Percentiles rank a stretch among this genome's conserved stretches.
Conservation (phyloP, 1,284 basidiomycete species). For the Rhizopogon parksii region DNA sequence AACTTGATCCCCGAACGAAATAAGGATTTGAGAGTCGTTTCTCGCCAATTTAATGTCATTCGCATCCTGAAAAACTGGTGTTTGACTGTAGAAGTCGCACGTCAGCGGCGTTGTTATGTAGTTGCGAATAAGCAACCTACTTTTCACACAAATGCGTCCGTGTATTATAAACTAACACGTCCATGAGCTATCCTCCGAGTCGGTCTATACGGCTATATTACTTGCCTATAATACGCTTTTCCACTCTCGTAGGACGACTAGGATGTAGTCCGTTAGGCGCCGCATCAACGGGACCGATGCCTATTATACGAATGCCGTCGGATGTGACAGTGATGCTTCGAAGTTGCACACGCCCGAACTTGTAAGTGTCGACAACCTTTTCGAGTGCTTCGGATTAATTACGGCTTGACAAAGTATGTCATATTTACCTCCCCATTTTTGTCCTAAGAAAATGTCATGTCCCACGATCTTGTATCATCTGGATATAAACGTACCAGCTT, state of each 20-base stretch:
- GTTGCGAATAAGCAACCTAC: constrained; percentile 32
- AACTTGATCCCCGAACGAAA: constrained; percentile 68
- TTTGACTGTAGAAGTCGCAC: constrained; percentile 38
- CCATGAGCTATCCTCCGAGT: not conserved
- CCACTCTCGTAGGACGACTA: constrained; percentile 52
- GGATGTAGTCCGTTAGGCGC: constrained; percentile 56
- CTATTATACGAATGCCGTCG: constrained; percentile 52
- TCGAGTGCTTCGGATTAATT: not conserved
- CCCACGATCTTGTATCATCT: not conserved
- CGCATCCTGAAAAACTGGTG: constrained; percentile 64
- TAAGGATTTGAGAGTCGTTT: constrained; percentile 49
- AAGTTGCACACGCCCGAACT: constrained; percentile 53
- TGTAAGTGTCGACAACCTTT: constrained; percentile 46
- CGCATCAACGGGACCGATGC: constrained; percentile 55
- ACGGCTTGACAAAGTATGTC: not conserved
- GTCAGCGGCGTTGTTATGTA: not conserved
- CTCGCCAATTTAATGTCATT: constrained; percentile 58
- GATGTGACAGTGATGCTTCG: constrained; percentile 64
- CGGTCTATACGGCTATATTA: constrained; percentile 1
- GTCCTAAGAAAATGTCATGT: constrained; percentile 28
- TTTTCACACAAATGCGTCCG: constrained; percentile 58
- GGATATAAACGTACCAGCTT: constrained; percentile 4
- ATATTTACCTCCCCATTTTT: constrained; percentile 36
- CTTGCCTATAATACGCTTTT: constrained; percentile 64
- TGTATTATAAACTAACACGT: constrained; percentile 53